Conservation (phyloP, 768 basidiomycete species). For the Pisolithus albus region DNA sequence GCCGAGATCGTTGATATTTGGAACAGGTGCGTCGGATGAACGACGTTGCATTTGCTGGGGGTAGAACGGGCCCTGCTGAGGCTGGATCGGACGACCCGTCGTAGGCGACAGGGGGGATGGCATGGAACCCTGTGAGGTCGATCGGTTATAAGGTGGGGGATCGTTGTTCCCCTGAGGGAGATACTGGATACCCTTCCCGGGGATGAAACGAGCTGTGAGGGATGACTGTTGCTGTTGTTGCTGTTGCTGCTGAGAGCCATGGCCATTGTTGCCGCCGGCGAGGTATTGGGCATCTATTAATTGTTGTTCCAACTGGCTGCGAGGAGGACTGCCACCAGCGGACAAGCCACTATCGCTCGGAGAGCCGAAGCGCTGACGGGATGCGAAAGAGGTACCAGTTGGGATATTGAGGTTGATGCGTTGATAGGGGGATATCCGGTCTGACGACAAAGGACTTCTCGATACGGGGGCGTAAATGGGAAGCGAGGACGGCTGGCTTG, state of each 20-base stretch:
- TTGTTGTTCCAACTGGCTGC: constrained; percentile 41
- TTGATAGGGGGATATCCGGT: constrained; percentile 46
- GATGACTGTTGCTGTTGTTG: constrained; percentile 28
- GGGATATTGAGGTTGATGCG: constrained; percentile 59
- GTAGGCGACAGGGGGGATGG: constrained; percentile 57
- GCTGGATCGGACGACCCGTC: constrained; percentile 20
- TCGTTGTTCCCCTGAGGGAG: constrained; percentile 31
- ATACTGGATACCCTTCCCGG: constrained; percentile 60
- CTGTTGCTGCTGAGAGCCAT: constrained; percentile 18
- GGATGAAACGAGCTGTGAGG: constrained; percentile 54
- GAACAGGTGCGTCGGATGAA: constrained; percentile 31
- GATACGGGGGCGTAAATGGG: constrained; percentile 70
- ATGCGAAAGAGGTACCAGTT: constrained; percentile 33
- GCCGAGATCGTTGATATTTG: constrained; percentile 56
- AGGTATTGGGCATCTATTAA: constrained; percentile 35
- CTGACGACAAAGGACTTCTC: constrained; percentile 27
- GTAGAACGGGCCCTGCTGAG: constrained; percentile 24
- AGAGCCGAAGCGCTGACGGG: constrained; percentile 46
- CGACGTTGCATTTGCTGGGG: constrained; percentile 33
- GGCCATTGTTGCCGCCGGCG: constrained; percentile 10
- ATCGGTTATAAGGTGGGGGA: constrained; percentile 32
- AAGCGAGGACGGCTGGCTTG: constrained; percentile 67
- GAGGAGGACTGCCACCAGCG: constrained; percentile 28
- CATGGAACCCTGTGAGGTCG: constrained; percentile 34
- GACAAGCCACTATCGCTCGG: constrained; percentile 11